phyloP scores from a whole-genome alignment of 106 monocot species.

The Xerophyta viscosa region DNA sequence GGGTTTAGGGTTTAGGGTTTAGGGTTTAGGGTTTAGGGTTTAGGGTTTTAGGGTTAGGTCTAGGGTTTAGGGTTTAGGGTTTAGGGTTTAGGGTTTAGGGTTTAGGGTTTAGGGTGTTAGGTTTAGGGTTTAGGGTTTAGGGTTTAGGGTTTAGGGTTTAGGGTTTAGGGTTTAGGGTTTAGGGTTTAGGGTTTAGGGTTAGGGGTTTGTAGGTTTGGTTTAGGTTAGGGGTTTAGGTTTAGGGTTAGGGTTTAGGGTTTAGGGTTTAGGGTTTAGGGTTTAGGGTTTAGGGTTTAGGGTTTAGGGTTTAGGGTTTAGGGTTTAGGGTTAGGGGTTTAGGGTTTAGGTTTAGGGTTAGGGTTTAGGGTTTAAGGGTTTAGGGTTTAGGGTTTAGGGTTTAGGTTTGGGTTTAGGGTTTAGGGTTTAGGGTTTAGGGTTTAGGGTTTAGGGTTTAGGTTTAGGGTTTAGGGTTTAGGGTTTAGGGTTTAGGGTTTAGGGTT shows the following conservation, averaged over 20 bases:
- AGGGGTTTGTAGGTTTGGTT: slow-evolving; percentile 21
- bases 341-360: too few relatives aligned
- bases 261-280: slow-evolving; percentile 21
- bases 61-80: slow-evolving; percentile 25
- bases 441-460: too few relatives aligned
- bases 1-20: slow-evolving; percentile 33
- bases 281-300: slow-evolving; percentile 10
- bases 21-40: slow-evolving; percentile 27
- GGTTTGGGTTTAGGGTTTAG: too few relatives aligned
- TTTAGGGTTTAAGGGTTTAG: too few relatives aligned
- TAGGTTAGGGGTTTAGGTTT: slow-evolving; percentile 29
- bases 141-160: slow-evolving; percentile 25
- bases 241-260: slow-evolving; percentile 29
- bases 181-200: slow-evolving; percentile 20
- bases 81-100: slow-evolving; percentile 31
- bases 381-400: too few relatives aligned
- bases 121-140: slow-evolving; percentile 30
- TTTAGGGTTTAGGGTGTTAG: slow-evolving; percentile 24
- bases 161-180: slow-evolving; percentile 25
- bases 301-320: slow-evolving; percentile 15
- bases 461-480: too few relatives aligned
- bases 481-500: too few relatives aligned
- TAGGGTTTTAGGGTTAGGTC: slow-evolving; percentile 23
- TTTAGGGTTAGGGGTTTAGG: slow-evolving; percentile 14
- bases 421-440: too few relatives aligned